phyloP scores from a whole-genome alignment of 2,329 filamentous ascomycete genomes.

The Sarocladiaceae sp. region DNA sequence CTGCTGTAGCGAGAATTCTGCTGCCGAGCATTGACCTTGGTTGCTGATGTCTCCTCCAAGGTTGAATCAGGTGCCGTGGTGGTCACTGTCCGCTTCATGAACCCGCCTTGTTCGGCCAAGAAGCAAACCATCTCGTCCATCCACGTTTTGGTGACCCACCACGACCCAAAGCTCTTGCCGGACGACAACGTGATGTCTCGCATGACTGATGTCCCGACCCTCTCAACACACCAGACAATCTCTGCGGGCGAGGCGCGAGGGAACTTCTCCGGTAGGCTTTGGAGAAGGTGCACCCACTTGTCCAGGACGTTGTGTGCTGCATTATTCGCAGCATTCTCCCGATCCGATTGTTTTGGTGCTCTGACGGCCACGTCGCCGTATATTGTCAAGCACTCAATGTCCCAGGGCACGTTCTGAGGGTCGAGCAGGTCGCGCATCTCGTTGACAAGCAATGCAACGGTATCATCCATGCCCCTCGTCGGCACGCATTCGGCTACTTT shows the following conservation, averaged over 20 bases:
- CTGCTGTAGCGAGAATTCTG: slow-evolving; percentile 35
- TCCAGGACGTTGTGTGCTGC: slow-evolving; percentile 65
- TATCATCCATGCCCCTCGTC: slow-evolving; percentile 58
- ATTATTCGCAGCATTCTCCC: slow-evolving; percentile 18
- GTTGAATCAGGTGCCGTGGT: slow-evolving; percentile 21
- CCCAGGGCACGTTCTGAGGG: slow-evolving; percentile 56
- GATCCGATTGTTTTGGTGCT: slow-evolving; percentile 27
- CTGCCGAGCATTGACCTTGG: slow-evolving; percentile 27
- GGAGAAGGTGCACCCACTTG: slow-evolving; percentile 69
- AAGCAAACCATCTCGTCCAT: slow-evolving; percentile 92
- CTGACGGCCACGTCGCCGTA: slow-evolving; percentile 47
- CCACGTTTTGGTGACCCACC: slow-evolving; percentile 95
- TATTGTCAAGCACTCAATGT: slow-evolving; percentile 54
- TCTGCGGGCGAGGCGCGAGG: slow-evolving; percentile 66
- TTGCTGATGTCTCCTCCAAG: slow-evolving; percentile 27
- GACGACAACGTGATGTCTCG: slow-evolving; percentile 74
- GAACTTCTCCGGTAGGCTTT: slow-evolving; percentile 62
- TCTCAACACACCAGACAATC: slow-evolving; percentile 70
- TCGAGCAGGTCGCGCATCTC: slow-evolving; percentile 68
- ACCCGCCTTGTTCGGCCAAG: slow-evolving; percentile 83
- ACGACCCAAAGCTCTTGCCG: slow-evolving; percentile 77
- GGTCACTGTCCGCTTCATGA: slow-evolving; percentile 56
- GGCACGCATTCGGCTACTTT: slow-evolving; percentile 60
- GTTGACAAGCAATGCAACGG: slow-evolving; percentile 53
- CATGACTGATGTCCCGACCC: slow-evolving; percentile 69